Base-by-base conservation (phyloP, 768 basidiomycete genomes). In the Ramaria sp. region DNA sequence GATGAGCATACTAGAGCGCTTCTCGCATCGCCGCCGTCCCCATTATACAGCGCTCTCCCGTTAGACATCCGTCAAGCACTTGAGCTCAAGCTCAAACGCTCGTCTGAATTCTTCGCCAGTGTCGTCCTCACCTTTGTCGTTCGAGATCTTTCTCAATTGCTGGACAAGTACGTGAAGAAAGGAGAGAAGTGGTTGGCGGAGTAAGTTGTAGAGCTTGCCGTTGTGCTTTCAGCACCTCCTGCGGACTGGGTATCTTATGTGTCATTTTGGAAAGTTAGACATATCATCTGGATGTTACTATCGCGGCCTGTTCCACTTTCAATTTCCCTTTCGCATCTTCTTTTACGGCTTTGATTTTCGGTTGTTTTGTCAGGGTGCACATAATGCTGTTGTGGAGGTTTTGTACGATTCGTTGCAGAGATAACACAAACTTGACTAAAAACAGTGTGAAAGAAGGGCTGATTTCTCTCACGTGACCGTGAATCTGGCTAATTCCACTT, bases 131-230 rank as follows among this genome's bases (percentile, higher is more conserved):
- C 88, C 17, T 93, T 95, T 67, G 90, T 95, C 64, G 83, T 95
- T 64, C 83, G 84, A 53, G 91, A 93, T 68, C 76, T 92, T 61
- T 88, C 88, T 42, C 82, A 86, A 64, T 71, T 94, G 51, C 75
- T 94, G 60, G 92, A 94, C 75, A 93, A 94, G 72, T 93, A 92
- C 69, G 87, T 85, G 61, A 92, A 92, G 78, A 88, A 89, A 68
- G 90, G 88, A 71, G 91, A 91, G 72, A 91, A 90, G 71, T 91
- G 89, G 88, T 77, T 91, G 38, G 87, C 83, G 38, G 90, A 93
- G 67, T 91, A 30, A 57, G 22, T 19, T 7, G 24, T 38, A 15
- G 22, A 27, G 49, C n/a, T 10, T n/a, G 3, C 49, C 24, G 24
- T 24, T n/a, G 49, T 51, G 49, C 31, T 9, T 13, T 37, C 34